A percentile compares a stretch with the other conserved stretches of the same genome.
phyloP scores from a whole-genome alignment of 768 basidiomycete species.

The Inosperma sp. region DNA sequence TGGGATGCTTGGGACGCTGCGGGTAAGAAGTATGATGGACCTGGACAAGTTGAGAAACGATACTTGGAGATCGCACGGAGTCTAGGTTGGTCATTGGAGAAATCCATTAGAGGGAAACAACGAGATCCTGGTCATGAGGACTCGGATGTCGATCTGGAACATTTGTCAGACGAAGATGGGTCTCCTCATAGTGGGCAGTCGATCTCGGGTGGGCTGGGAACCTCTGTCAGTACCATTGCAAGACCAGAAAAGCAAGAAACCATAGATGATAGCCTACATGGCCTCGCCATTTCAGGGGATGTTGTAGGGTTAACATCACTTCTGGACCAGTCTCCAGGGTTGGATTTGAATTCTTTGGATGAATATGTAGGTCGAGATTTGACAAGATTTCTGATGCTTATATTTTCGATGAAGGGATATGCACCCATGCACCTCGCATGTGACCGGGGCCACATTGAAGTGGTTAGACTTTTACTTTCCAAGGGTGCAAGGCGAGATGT shows the following conservation, averaged over 20 bases:
- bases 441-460: slow-evolving; percentile 65
- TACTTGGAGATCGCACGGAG: slow-evolving; percentile 66
- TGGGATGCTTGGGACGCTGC: slow-evolving; percentile 77
- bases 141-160: slow-evolving; percentile 39
- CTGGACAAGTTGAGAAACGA: slow-evolving; percentile 49
- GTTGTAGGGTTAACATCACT: slow-evolving; percentile 39
- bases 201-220: slow-evolving; percentile 50
- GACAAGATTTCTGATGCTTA: neutral
- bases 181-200: slow-evolving; percentile 22
- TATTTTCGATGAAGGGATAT: slow-evolving; percentile 58
- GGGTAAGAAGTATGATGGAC: slow-evolving; percentile 44
- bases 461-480: slow-evolving; percentile 54
- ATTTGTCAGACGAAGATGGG: slow-evolving; percentile 38
- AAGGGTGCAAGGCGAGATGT: slow-evolving; percentile 60
- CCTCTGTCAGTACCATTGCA: slow-evolving; percentile 56
- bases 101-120: slow-evolving; percentile 6
- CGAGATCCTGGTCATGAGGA: slow-evolving; percentile 6
- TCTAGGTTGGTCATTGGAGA: slow-evolving; percentile 61
- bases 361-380: slow-evolving; percentile 56
- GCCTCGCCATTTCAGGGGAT: slow-evolving; percentile 58
- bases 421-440: slow-evolving; percentile 83
- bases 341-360: slow-evolving; percentile 58
- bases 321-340: slow-evolving; percentile 37
- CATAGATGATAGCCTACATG: slow-evolving; percentile 46
- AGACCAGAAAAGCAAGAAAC: slow-evolving; percentile 27